Base-by-base conservation (phyloP, 208 protist species). In the Leishmania gerbilli region DNA sequence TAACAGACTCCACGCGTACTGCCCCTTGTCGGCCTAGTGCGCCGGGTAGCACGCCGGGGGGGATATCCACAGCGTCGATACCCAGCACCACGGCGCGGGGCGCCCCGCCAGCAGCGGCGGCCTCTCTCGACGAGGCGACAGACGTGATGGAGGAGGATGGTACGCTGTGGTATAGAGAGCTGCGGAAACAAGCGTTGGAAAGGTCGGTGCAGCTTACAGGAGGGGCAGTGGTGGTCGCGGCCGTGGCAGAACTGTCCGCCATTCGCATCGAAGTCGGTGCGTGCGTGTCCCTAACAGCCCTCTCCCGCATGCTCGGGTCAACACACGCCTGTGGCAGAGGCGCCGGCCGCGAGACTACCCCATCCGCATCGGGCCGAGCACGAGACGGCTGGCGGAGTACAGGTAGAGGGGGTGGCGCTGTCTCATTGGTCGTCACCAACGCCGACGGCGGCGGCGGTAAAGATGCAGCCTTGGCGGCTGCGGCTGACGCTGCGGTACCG, bases 31-130 rank as follows among this genome's bases (percentile, higher is more conserved):
- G 56, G 31, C 81, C 76, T 34, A 91, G 74, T 17, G 75, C 42
- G 34, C 77, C 80, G 40, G 90, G 90, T 72, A 94, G 79, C 65
- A 87, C 79, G 8, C 88, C 89, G 1, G 79, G 42, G 7, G 85
- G 87, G 17, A 92, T 65, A 71, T 94, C 84, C 31, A 92, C 76
- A 11, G 91, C 88, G 53, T 91, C 83, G 17, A 94, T 80, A 1
- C 91, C 88, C 19, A 94, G 83, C 71, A 71, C 71, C 64, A 84
- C 62, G 31, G 45, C 40, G 27, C 42, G 74, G 56, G 75, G 34
- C 37, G 71, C 24, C 40, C 27, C 15, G 13, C 34, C 17, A 27
- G 74, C 72, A 55, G 79, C 7, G n/a, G 68, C 74, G 6, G 55
- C 47, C 37, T 74, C 79, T 24, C 68, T 47, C 6, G 76, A 8